phyloP scores from a whole-genome alignment of 2,329 filamentous ascomycete genomes.

The Ophiostoma montium region DNA sequence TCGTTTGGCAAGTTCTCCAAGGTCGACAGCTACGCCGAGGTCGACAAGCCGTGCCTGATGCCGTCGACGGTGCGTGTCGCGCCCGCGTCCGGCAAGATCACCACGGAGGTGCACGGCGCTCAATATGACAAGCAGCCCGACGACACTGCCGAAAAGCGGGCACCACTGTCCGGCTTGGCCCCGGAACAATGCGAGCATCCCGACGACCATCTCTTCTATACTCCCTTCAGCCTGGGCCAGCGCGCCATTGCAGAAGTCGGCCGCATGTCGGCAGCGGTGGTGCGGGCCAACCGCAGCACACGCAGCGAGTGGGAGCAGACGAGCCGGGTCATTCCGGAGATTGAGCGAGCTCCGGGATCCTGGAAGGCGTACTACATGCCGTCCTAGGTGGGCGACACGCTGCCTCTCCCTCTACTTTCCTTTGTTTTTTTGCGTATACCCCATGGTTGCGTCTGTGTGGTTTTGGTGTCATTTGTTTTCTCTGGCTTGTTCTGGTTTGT shows the following conservation, averaged over 20 bases:
- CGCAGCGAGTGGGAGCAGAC: slow-evolving; percentile 2
- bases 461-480: neutral
- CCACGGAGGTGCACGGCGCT: neutral
- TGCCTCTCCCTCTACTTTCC: neutral
- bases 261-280: slow-evolving; percentile 4
- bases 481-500: neutral
- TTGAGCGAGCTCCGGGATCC: slow-evolving; percentile 3
- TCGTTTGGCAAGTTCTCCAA: slow-evolving; percentile 26
- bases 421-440: neutral
- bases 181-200: slow-evolving; percentile 25
- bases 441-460: neutral
- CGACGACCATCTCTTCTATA: slow-evolving; percentile 37
- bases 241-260: slow-evolving; percentile 20
- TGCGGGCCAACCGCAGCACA: slow-evolving; percentile 3
- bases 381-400: neutral
- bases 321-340: neutral
- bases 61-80: slow-evolving; percentile 3
- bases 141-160: neutral
- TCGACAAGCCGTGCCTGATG: slow-evolving; percentile 28
- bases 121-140: neutral
- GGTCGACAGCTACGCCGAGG: slow-evolving; percentile 26
- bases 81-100: neutral
- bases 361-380: slow-evolving; percentile 9
- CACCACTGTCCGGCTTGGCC: neutral
- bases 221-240: slow-evolving; percentile 30